Evolutionary conservation across 495 filamentous ascomycete genomes (phyloP), one percentile per base, ranked within the genome.

Genomic region (Trichoderma asperelloides): DNA sequence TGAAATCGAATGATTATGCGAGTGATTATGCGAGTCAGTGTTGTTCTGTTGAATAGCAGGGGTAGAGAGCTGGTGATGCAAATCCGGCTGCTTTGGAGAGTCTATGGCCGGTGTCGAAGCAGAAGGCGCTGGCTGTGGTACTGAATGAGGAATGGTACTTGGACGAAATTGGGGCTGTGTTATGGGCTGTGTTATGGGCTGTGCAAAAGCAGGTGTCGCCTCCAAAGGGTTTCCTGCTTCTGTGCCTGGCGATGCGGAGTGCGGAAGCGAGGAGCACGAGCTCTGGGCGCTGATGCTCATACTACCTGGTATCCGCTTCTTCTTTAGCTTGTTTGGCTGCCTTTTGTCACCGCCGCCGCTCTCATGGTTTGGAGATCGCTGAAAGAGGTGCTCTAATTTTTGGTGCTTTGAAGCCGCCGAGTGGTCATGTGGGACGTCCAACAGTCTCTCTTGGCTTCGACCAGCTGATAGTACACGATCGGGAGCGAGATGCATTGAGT

Each of bases 281-380:
- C 91, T 95, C 68, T 96, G 91, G 1, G 93, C 92, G 70, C 92
- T 96, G 37, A 84, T 87, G 69, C 90, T 91, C 21, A 87, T 80
- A 71, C 89, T 90, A 21, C 87, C 86, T 2, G 88, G 87, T 33
- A 90, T 79, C 47, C 89, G 84, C 78, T 90, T 93, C 78, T 97
- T 97, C 73, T 84, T 87, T 69, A 97, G 76, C 75, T 94, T 94
- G 69, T 96, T 96, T 2, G 91, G 89, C 72, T 88, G 87, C 60
- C 89, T 82, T 16, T 84, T 85, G 66, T 82, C 85, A 47, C 81
- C 80, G 39, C 91, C 90, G 47, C 81, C 80, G 39, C 91, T 91
- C 23, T 80, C 82, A 57, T 81, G 81, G 21, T 76, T 80, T 2
- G 89, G 87, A 16, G 90, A 88, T 72, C 88, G 85, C 68, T 84